Conservation (phyloP, 352 stramenopile species). For the Globisporangium paddicum region DNA sequence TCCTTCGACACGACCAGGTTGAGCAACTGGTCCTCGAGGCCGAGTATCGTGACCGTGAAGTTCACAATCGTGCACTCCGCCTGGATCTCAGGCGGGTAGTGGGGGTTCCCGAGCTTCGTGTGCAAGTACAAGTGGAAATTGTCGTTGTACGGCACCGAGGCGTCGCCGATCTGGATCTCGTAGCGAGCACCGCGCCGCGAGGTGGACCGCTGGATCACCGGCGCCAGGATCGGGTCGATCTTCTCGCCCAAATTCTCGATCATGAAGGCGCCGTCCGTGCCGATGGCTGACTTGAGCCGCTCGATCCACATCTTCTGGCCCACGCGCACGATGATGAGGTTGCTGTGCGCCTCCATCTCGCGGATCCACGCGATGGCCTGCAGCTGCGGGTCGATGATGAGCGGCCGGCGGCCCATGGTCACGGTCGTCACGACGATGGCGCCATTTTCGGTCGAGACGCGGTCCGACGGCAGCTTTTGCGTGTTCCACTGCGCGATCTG, state of each 20-base stretch:
- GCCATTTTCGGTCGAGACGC: slow-evolving; percentile 93
- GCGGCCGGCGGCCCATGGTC: slow-evolving; percentile 83
- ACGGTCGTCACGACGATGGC: slow-evolving; percentile 91
- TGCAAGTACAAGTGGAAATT: slow-evolving; percentile 93
- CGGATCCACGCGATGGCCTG: slow-evolving; percentile 93
- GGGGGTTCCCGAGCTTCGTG: slow-evolving; percentile 94
- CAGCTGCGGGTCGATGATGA: slow-evolving; percentile 94
- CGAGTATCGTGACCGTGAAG: slow-evolving; percentile 92
- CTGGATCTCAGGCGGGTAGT: slow-evolving; percentile 95
- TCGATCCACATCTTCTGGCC: slow-evolving; percentile 94
- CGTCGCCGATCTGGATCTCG: slow-evolving; percentile 94
- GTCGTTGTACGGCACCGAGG: slow-evolving; percentile 92
- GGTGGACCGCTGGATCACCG: slow-evolving; percentile 92
- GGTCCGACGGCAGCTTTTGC: slow-evolving; percentile 89
- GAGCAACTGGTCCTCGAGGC: slow-evolving; percentile 91
- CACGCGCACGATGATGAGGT: slow-evolving; percentile 92
- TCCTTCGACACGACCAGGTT: slow-evolving; percentile 93
- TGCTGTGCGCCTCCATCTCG: slow-evolving; percentile 89
- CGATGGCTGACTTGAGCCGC: slow-evolving; percentile 91
- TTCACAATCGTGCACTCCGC: slow-evolving; percentile 94
- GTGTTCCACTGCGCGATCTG: slow-evolving; percentile 94
- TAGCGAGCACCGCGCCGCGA: slow-evolving; percentile 91
- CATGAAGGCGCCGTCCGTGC: slow-evolving; percentile 89
- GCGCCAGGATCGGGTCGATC: slow-evolving; percentile 91
- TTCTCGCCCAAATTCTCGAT: slow-evolving; percentile 95